Evolutionary conservation across 1,284 basidiomycete genomes (phyloP), one percentile per base, ranked within the genome.

Genomic region (Neotropicomus parvogracilis): DNA sequence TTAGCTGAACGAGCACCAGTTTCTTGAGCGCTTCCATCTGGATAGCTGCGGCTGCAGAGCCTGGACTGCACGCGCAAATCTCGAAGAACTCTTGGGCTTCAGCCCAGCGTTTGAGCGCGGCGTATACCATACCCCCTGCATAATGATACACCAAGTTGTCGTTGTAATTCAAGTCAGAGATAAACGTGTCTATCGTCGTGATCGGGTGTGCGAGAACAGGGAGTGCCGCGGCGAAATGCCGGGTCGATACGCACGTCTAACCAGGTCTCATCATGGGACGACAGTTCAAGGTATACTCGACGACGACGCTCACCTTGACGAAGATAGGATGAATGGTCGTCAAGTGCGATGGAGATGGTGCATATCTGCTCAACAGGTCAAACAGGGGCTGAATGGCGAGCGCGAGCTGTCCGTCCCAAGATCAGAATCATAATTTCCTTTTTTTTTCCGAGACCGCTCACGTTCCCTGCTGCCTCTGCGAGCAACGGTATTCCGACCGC

Each of bases 1-100:
- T 84, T 21, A 93, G 67, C 59, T 91, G 88, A 7, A 90, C 76
- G 6, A 93, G 71, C 8, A 79, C 68, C 33, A 90, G 69, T 68
- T 92, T 91, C 73, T 94, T 94, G 61, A 86, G 73, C 0, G 91
- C 91, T 58, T 93, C 91, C 56, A 91, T 65, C 63, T 95, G 91
- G 6, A 94, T 73, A 3, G 84, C 81, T 1, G 81, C 77, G 0
- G 82, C 78, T 1, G 72, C 73, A 1, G 76, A 71, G 0, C 82
- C 81, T 0, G 91, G 91, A 36, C 83, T 79, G 29, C 80, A 81
- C 28, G 87, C 80, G 52, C 82, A 85, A 28, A 85, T 83, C 66
- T 91, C 88, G 45, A 91, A 84, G 54, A 79, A 83, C 46, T 88
- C 84, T 47, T 81, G 79, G 0, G 89, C 86, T 13, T 80, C 74